phyloP scores from a whole-genome alignment of 768 basidiomycete genomes.

The Leucocoprinus leucothites region DNA sequence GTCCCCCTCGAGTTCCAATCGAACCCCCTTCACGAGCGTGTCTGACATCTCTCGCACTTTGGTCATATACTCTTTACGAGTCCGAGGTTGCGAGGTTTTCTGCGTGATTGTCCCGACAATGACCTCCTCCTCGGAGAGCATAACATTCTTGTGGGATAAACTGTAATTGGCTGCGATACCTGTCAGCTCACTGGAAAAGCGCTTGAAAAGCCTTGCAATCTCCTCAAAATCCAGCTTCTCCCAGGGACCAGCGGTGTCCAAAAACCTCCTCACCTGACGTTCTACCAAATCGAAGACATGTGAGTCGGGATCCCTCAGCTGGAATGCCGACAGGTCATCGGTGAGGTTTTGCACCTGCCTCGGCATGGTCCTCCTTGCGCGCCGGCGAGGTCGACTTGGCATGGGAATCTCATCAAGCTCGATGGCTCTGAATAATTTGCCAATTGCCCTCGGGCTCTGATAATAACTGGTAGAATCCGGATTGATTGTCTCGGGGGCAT shows the following conservation, averaged over 20 bases:
- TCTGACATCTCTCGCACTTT: slow-evolving; percentile 54
- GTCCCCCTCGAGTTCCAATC: slow-evolving; percentile 48
- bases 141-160: slow-evolving; percentile 38
- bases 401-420: slow-evolving; percentile 33
- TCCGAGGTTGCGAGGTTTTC: slow-evolving; percentile 55
- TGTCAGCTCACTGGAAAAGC: slow-evolving; percentile 45
- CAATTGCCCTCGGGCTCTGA: slow-evolving; percentile 51
- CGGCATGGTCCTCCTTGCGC: slow-evolving; percentile 6
- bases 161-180: slow-evolving; percentile 45
- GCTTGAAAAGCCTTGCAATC: slow-evolving; percentile 30
- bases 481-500: slow-evolving; percentile 55
- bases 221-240: slow-evolving; percentile 22
- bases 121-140: slow-evolving; percentile 61
- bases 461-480: slow-evolving; percentile 41
- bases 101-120: slow-evolving; percentile 65
- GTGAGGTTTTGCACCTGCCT: slow-evolving; percentile 8
- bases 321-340: slow-evolving; percentile 1
- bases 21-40: slow-evolving; percentile 45
- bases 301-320: neutral
- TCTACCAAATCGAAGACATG: slow-evolving; percentile 16
- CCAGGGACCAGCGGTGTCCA: slow-evolving; percentile 23
- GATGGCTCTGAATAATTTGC: slow-evolving; percentile 59
- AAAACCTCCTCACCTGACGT: slow-evolving; percentile 27
- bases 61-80: slow-evolving; percentile 50
- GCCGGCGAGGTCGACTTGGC: neutral